A percentile compares a stretch with the other conserved stretches of the same genome.
phyloP scores from a whole-genome alignment of 2,329 filamentous ascomycete genomes.

The Stemphylium vesicarium region DNA sequence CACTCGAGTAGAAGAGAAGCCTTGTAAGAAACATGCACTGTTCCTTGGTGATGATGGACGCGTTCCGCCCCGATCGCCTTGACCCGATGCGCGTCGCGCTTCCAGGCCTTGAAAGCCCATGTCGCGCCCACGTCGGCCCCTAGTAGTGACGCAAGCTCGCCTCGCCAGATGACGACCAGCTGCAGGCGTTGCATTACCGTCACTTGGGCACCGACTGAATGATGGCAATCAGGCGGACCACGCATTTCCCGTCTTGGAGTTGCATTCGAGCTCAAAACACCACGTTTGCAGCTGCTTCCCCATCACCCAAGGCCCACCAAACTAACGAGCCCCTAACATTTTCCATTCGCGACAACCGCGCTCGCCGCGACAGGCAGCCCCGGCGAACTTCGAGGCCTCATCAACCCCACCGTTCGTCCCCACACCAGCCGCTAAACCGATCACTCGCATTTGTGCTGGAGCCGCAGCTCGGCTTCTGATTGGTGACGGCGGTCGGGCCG shows the following conservation, averaged over 20 bases:
- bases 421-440: constrained; percentile 26
- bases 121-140: background rate
- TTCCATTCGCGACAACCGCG: constrained; percentile 23
- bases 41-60: too few species aligned
- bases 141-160: constrained; percentile 6
- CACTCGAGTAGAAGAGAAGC: too few species aligned
- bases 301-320: background rate
- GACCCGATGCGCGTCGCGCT: constrained; percentile 2
- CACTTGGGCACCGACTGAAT: background rate
- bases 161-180: constrained; percentile 6
- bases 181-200: background rate
- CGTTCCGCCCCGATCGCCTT: background rate
- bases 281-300: background rate
- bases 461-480: constrained; percentile 27
- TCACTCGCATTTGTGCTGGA: constrained; percentile 30
- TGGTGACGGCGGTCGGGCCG: constrained; percentile 29
- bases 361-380: constrained; percentile 25
- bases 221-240: background rate
- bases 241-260: background rate
- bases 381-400: constrained; percentile 3
- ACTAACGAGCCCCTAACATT: background rate
- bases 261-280: background rate
- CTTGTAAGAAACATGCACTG: too few species aligned
- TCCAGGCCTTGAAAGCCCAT: background rate
- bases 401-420: constrained; percentile 23